Conservation (phyloP, 495 filamentous ascomycete genomes). For the Baudoinia panamericana region DNA sequence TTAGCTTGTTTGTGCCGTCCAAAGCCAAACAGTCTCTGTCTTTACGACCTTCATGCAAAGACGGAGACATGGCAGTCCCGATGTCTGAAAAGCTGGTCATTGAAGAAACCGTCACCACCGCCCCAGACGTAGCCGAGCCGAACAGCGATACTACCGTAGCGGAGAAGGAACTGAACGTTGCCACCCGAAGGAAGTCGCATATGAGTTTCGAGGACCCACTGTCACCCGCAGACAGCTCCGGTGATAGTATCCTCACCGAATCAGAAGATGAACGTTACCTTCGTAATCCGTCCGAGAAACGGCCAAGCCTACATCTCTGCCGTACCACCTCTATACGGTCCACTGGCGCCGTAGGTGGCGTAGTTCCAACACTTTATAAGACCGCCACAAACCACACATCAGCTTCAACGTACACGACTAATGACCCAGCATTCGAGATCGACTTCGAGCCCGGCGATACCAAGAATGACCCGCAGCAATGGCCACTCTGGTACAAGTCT, state of each 20-base stretch:
- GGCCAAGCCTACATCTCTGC: not conserved
- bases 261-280: not conserved
- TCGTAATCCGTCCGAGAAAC: not conserved
- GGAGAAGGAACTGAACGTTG: not conserved
- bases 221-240: slow-evolving; percentile 3
- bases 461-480: slow-evolving; percentile 64
- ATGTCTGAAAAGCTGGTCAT: not conserved
- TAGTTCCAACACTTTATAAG: not conserved
- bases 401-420: slow-evolving; percentile 1
- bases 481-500: slow-evolving; percentile 54
- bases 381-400: not conserved
- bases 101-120: not conserved
- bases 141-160: not conserved
- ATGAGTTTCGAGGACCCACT: slow-evolving; percentile 6
- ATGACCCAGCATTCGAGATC: slow-evolving; percentile 57
- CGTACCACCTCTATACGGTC: slow-evolving; percentile 11
- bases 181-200: not conserved
- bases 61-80: too few relatives aligned
- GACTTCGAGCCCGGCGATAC: slow-evolving; percentile 53
- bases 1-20: too few relatives aligned
- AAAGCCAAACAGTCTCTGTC: too few relatives aligned
- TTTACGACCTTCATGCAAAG: too few relatives aligned
- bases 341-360: slow-evolving; percentile 9
- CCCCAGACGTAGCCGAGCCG: too few relatives aligned
- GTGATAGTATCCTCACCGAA: not conserved